phyloP scores from a whole-genome alignment of 495 filamentous ascomycete species.

The Daldinia caldariorum region DNA sequence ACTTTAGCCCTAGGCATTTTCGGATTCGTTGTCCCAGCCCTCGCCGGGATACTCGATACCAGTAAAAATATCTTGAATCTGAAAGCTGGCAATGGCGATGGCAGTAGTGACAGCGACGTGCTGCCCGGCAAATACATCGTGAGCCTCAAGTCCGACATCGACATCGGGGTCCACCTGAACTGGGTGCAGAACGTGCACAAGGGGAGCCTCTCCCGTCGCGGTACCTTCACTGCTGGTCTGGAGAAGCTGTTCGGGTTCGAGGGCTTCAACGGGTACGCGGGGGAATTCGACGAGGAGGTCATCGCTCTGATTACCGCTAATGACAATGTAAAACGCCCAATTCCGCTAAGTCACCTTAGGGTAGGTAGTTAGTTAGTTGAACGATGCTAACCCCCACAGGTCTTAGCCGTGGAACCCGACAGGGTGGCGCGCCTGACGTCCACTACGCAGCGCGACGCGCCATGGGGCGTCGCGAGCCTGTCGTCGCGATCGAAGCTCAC shows the following conservation, averaged over 20 bases:
- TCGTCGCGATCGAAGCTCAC: constrained; percentile 47
- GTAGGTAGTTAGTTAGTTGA: too few relatives aligned
- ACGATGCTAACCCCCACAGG: constrained; percentile 13
- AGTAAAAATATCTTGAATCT: constrained; percentile 7
- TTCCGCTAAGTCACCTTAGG: background rate
- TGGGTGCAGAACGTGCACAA: constrained; percentile 1
- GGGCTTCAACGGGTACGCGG: constrained; percentile 55
- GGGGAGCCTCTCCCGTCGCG: constrained; percentile 18
- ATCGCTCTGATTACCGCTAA: constrained; percentile 52
- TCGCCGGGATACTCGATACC: constrained; percentile 11
- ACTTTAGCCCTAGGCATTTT: constrained; percentile 17
- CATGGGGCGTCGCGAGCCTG: constrained; percentile 57
- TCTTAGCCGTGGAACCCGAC: constrained; percentile 30
- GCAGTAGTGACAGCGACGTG: constrained; percentile 11
- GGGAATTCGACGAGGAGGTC: constrained; percentile 44
- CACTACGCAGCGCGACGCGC: constrained; percentile 45
- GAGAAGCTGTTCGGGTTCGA: constrained; percentile 50
- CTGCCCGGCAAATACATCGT: constrained; percentile 64
- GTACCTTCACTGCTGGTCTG: constrained; percentile 35
- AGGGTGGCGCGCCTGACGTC: constrained; percentile 20
- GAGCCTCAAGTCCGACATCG: constrained; percentile 56
- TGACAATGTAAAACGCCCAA: constrained; percentile 41
- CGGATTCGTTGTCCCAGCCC: constrained; percentile 19
- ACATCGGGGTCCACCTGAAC: constrained; percentile 27
- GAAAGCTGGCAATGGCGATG: constrained; percentile 35